Conservation (phyloP, 305 asterid genomes). For the Stenogyne calaminthoides region DNA sequence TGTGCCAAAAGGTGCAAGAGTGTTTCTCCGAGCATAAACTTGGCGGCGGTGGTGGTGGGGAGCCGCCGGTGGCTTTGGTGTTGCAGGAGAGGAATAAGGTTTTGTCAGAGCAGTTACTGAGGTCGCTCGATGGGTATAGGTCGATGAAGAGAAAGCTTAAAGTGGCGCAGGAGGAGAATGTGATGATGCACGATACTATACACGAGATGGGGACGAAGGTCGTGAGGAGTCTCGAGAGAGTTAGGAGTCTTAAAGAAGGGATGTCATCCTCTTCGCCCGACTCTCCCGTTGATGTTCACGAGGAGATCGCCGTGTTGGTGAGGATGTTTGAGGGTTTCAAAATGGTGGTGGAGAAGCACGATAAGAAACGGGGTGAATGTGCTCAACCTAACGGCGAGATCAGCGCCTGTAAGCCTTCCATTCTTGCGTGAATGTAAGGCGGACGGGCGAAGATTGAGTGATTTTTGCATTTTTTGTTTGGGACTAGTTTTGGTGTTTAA, state of each 20-base stretch:
- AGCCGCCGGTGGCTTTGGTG: constrained; percentile 36
- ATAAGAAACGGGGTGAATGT: constrained; percentile 49
- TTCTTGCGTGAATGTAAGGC: constrained; percentile 43
- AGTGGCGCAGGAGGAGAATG: constrained; percentile 55
- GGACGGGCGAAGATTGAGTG: neutral
- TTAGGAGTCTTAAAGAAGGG: constrained; percentile 50
- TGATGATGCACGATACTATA: constrained; percentile 41
- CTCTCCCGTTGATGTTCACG: constrained; percentile 38
- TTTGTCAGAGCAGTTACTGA: constrained; percentile 60
- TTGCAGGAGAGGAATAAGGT: constrained; percentile 68
- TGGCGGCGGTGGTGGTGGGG: constrained; percentile 26
- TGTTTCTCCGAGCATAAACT: constrained; percentile 40
- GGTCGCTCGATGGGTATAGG: constrained; percentile 59
- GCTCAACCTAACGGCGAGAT: constrained; percentile 41
- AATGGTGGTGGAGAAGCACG: constrained; percentile 43
- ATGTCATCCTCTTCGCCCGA: constrained; percentile 25
- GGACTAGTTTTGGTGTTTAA: neutral
- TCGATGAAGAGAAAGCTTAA: constrained; percentile 67
- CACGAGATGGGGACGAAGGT: constrained; percentile 61
- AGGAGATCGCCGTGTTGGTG: constrained; percentile 60
- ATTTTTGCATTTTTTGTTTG: neutral
- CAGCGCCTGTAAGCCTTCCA: constrained; percentile 44
- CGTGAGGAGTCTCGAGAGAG: constrained; percentile 42
- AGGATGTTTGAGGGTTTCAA: constrained; percentile 52
- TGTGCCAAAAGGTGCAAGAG: constrained; percentile 54